These are phyloP conservation scores for Pichia rugopelliculosa DNA, from an alignment of 805 yeast genomes.

Conservation along the genomic window DNA sequence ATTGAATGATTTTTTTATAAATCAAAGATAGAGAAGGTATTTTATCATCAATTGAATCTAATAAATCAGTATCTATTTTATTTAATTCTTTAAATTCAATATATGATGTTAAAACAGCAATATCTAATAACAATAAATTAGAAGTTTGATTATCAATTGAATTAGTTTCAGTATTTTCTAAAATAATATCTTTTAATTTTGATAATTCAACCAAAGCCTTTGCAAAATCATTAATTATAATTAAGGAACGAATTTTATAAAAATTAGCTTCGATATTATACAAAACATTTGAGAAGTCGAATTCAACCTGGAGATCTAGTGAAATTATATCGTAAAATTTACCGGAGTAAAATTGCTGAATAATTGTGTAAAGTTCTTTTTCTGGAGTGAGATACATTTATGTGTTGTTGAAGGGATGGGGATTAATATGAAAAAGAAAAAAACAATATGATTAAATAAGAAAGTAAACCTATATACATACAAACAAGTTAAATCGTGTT, in stretches of 20 bases:
- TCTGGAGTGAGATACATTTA: slow-evolving; percentile 18
- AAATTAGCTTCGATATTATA: slow-evolving; percentile 22
- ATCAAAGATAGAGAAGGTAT: slow-evolving; percentile 20
- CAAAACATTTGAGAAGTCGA: slow-evolving; percentile 21
- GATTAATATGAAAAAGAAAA: neutral
- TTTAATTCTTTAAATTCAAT: slow-evolving; percentile 4
- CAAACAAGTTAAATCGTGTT: too few species aligned
- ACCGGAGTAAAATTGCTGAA: slow-evolving; percentile 26
- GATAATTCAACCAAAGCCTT: neutral
- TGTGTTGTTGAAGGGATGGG: neutral
- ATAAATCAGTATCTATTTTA: neutral
- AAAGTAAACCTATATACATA: too few species aligned
- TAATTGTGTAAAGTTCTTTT: slow-evolving; percentile 23
- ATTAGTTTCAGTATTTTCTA: neutral
- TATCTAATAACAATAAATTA: neutral
- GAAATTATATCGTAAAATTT: slow-evolving; percentile 17
- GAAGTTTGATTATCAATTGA: slow-evolving; percentile 5
- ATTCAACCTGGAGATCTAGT: slow-evolving; percentile 17
- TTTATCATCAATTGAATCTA: slow-evolving; percentile 15
- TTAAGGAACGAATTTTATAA: slow-evolving; percentile 18
- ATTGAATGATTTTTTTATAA: slow-evolving; percentile 15
- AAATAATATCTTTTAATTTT: neutral
- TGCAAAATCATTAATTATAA: neutral
- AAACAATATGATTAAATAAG: neutral
- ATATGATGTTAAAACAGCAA: slow-evolving; percentile 1